Evolutionary conservation across 2,329 filamentous ascomycete species (phyloP).

Genomic region (Aureobasidium sp.): DNA sequence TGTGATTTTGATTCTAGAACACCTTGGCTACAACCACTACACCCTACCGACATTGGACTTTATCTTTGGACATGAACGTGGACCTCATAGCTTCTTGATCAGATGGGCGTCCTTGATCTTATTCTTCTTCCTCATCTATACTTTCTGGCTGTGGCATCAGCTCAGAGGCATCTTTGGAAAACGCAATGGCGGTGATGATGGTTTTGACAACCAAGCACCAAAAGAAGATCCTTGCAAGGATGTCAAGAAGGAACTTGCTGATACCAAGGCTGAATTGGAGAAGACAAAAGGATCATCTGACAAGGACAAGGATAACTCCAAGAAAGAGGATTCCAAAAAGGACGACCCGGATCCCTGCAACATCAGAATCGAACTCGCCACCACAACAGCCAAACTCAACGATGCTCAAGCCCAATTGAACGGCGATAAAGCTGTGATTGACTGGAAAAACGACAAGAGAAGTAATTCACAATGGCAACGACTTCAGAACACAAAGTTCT

Average conservation of each 20-base stretch:
- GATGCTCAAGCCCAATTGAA: not conserved
- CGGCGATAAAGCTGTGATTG: not conserved
- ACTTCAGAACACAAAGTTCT: not conserved
- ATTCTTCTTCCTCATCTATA: not conserved
- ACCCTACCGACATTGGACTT: not conserved
- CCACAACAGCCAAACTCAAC: not conserved
- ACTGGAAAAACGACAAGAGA: not conserved
- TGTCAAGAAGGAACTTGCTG: not conserved
- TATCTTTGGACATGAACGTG: not conserved
- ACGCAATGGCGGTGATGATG: not conserved
- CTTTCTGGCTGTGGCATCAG: not conserved
- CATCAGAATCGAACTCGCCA: not conserved
- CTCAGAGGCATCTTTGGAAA: not conserved
- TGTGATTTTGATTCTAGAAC: not conserved
- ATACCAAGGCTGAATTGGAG: not conserved
- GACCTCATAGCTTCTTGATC: not conserved
- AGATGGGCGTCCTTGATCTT: not conserved
- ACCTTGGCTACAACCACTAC: not conserved
- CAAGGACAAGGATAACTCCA: not conserved
- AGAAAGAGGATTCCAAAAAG: not conserved
- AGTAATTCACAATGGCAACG: not conserved
- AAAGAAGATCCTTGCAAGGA: not conserved
- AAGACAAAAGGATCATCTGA: not conserved
- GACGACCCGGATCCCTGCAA: not conserved
- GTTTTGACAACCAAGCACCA: not conserved